These are phyloP conservation scores for Hemileccinum rubropunctum DNA, from an alignment of 768 basidiomycete species.

Conservation along the genomic window DNA sequence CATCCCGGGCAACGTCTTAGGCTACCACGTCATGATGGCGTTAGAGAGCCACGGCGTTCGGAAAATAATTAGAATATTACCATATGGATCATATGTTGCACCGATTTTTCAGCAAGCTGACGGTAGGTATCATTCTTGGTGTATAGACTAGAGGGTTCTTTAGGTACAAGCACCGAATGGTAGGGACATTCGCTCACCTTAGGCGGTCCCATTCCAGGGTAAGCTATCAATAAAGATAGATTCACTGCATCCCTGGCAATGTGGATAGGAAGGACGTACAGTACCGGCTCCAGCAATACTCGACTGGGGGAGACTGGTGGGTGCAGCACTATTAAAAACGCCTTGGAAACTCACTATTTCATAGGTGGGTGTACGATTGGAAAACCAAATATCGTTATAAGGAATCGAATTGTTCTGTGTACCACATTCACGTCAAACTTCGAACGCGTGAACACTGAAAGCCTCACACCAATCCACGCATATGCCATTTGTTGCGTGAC, in stretches of 20 bases:
- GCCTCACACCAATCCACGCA: constrained; percentile 57
- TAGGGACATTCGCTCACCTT: constrained; percentile 24
- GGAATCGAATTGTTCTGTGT: constrained; percentile 37
- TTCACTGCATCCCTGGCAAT: not conserved
- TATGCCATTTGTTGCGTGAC: constrained; percentile 61
- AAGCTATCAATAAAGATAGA: constrained; percentile 35
- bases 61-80: constrained; percentile 23
- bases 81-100: constrained; percentile 47
- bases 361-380: constrained; percentile 29
- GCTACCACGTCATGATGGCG: constrained; percentile 5
- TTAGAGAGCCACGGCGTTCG: not conserved
- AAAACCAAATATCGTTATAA: constrained; percentile 38
- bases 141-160: constrained; percentile 33
- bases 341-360: constrained; percentile 27
- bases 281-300: constrained; percentile 48
- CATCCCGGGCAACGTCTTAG: constrained; percentile 40
- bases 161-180: not conserved
- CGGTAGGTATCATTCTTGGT: constrained; percentile 62
- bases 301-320: constrained; percentile 29
- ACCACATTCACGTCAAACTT: not conserved
- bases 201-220: constrained; percentile 58
- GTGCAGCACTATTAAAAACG: not conserved
- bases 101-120: constrained; percentile 48
- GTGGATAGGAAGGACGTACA: constrained; percentile 24
- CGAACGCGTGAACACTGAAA: not conserved